Conservation (phyloP, 345 rosid genomes). For the Populus alba region DNA sequence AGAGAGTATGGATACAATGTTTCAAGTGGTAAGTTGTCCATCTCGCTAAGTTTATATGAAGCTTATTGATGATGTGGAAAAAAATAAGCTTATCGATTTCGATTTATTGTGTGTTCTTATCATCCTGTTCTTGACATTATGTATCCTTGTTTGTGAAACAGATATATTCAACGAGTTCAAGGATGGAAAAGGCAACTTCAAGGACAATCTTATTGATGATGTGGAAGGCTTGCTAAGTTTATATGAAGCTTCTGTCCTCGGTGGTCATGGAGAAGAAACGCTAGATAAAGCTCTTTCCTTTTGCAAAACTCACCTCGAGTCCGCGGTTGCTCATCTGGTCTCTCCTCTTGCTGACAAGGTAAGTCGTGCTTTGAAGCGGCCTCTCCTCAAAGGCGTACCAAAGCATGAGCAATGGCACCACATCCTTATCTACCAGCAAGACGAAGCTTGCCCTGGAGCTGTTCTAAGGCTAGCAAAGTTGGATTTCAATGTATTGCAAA, state of each 20-base stretch:
- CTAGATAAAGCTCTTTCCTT: slow-evolving; percentile 14
- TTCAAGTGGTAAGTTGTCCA: too few species aligned
- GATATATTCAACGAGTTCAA: not conserved
- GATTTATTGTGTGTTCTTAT: too few species aligned
- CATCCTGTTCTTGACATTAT: too few species aligned
- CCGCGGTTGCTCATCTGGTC: not conserved
- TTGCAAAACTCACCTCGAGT: not conserved
- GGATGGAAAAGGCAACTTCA: not conserved
- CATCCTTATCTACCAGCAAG: slow-evolving; percentile 19
- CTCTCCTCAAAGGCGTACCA: slow-evolving; percentile 10
- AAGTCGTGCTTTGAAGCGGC: not conserved
- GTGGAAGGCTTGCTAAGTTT: too few species aligned
- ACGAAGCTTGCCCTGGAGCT: not conserved
- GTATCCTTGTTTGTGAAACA: not conserved
- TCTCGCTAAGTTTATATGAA: too few species aligned
- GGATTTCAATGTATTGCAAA: not conserved
- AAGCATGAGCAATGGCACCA: slow-evolving; percentile 17
- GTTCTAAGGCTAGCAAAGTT: too few species aligned
- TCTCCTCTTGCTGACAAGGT: not conserved
- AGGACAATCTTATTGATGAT: not conserved
- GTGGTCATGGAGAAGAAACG: slow-evolving; percentile 7
- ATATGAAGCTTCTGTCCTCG: too few species aligned
- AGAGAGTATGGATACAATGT: too few species aligned
- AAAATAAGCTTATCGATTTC: too few species aligned
- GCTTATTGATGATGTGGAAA: too few species aligned